These are phyloP conservation scores for Adansonia gregorii DNA, from an alignment of 441 rosid species.

Conservation along the genomic window DNA sequence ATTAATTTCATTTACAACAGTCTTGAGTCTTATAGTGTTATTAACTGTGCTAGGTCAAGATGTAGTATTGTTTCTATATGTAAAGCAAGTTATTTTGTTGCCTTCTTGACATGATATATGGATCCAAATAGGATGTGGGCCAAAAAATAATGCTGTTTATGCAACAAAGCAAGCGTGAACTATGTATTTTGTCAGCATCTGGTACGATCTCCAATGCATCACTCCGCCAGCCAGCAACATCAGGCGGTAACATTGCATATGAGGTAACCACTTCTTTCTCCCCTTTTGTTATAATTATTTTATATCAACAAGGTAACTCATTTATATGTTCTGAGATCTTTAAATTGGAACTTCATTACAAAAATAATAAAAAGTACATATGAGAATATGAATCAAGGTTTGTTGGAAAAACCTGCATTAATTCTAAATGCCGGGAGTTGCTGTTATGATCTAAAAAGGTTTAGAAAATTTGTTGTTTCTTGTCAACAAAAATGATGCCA, in stretches of 20 bases:
- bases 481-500: conserved; percentile 11
- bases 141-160: conserved; percentile 72
- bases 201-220: conserved; percentile 80
- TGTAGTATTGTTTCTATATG: conserved; percentile 16
- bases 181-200: conserved; percentile 88
- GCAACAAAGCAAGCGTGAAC: conserved; percentile 80
- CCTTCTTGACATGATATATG: conserved; percentile 29
- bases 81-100: neutral
- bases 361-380: neutral
- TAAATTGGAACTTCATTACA: neutral
- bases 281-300: neutral
- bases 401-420: neutral
- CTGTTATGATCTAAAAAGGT: neutral
- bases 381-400: neutral
- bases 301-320: neutral
- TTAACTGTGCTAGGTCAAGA: conserved; percentile 14
- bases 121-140: conserved; percentile 67
- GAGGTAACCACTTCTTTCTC: conserved; percentile 56
- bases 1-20: neutral
- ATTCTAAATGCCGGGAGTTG: conserved; percentile 9
- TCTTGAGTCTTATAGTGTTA: conserved; percentile 7
- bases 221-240: conserved; percentile 82
- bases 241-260: conserved; percentile 75
- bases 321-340: neutral
- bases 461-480: conserved; percentile 3